Base-by-base conservation (phyloP, 1,284 basidiomycete species). In the Prillingera fragicola region DNA sequence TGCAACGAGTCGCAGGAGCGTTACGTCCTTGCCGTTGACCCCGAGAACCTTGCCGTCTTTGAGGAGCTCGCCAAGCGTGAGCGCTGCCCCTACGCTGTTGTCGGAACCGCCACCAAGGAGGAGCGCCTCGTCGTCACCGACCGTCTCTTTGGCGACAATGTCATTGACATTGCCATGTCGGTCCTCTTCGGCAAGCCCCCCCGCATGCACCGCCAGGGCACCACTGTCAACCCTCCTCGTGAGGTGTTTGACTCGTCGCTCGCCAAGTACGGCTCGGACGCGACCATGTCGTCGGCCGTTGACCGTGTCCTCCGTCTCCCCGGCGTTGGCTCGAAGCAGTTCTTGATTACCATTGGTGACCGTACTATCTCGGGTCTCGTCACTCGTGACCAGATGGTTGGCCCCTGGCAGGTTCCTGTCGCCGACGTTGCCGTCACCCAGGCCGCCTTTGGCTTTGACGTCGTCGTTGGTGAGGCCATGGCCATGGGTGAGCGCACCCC, bases 1-100 rank as follows among this genome's bases (percentile, higher is more conserved):
- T 98, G 95, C 71, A 99, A 99, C 72, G 95, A 99, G 73, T 87
- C 84, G 55, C 94, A 99, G 74, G 94, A 99, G 67, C 83, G 95
- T 33, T 98, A 98, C 65, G 95, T 98, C 25, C 78, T 98, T 24
- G 95, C 90, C 14, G 79, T 95, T 49, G 78, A 78, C 1, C 78
- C 80, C 4, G 77, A 80, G 14, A 69, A 75, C 14, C 60, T 76
- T 21, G 56, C 61, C 4, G 55, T 59, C 8, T 97, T 99, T 70
- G 81, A 83, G 63, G 72, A 64, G 7, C 84, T 97, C 33, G 89
- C 89, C 12, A 77, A 79, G 63, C 79, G 94, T 51, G 94, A 99
- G 70, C 78, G 94, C 41, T 95, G 90, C 65, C 92, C 92, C 2
- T 73, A 66, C 75, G 86, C 88, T 2, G 76, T 96, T 41, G 94